Percentiles rank a stretch among this genome's conserved stretches.
Conservation (phyloP, 345 rosid species). For the Brassica incana region DNA sequence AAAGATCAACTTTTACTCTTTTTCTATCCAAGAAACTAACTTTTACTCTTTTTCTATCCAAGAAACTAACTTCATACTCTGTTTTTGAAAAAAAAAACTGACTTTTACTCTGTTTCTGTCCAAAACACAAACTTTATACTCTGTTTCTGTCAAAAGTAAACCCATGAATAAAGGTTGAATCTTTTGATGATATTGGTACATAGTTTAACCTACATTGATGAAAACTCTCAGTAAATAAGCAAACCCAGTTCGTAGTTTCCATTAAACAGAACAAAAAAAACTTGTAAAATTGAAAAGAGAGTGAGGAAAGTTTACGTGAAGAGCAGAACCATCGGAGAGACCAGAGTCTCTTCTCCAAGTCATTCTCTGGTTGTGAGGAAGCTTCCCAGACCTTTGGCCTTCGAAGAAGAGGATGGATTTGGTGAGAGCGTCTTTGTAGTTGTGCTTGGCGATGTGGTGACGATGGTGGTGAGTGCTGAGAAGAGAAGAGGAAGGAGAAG, state of each 20-base stretch:
- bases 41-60: no score
- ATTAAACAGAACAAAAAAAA: neutral
- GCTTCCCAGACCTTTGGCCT: constrained; percentile 90
- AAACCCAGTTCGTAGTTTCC: constrained; percentile 32
- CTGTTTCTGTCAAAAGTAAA: neutral
- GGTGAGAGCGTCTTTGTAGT: constrained; percentile 88
- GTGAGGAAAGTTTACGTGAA: constrained; percentile 49
- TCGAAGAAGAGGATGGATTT: constrained; percentile 87
- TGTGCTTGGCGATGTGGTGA: constrained; percentile 62
- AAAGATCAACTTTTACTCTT: neutral
- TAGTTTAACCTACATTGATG: constrained; percentile 24
- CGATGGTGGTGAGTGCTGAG: constrained; percentile 42
- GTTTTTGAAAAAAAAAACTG: neutral
- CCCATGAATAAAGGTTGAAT: constrained; percentile 8
- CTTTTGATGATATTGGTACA: constrained; percentile 2
- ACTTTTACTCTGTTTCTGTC: neutral
- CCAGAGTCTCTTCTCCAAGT: constrained; percentile 91
- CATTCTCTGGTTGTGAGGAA: constrained; percentile 78
- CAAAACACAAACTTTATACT: neutral
- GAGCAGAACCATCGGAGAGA: constrained; percentile 81
- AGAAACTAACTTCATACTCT: neutral
- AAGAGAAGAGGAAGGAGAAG: constrained; percentile 24
- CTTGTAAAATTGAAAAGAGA: neutral
- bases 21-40: no score
- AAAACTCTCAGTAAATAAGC: constrained; percentile 18